A percentile compares a stretch with the other conserved stretches of the same genome.
These are phyloP conservation scores for Neurospora discreta DNA, from an alignment of 495 filamentous ascomycete genomes.

Conservation along the genomic window DNA sequence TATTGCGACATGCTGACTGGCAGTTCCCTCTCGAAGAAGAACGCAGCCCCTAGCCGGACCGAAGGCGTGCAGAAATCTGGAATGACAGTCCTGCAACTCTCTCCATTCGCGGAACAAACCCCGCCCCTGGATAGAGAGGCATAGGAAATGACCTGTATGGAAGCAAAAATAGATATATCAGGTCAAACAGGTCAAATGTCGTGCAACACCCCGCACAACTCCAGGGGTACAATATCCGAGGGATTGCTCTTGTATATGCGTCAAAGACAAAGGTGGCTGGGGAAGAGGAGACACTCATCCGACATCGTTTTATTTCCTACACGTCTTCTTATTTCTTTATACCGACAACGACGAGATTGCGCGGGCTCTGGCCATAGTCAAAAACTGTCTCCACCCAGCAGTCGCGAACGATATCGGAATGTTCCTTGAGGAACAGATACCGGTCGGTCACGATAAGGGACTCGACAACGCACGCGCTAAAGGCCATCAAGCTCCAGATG, in stretches of 20 bases:
- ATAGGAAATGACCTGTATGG: not conserved
- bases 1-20: not conserved
- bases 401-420: conserved; percentile 51
- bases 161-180: not conserved
- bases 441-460: conserved; percentile 83
- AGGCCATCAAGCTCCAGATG: conserved; percentile 90
- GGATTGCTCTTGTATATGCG: not conserved
- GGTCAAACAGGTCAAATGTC: not conserved
- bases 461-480: conserved; percentile 80
- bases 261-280: not conserved
- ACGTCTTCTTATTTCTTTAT: conserved; percentile 51
- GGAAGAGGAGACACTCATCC: not conserved
- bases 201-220: not conserved
- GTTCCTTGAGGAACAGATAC: conserved; percentile 80
- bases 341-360: conserved; percentile 84
- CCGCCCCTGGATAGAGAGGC: not conserved
- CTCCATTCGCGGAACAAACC: not conserved
- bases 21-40: not conserved
- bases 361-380: conserved; percentile 75
- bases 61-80: not conserved
- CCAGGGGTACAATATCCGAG: not conserved
- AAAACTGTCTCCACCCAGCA: conserved; percentile 91
- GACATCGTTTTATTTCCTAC: not conserved
- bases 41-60: not conserved
- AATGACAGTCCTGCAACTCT: not conserved